Base-by-base conservation (phyloP, 768 basidiomycete genomes). In the Mycena kentingensis region DNA sequence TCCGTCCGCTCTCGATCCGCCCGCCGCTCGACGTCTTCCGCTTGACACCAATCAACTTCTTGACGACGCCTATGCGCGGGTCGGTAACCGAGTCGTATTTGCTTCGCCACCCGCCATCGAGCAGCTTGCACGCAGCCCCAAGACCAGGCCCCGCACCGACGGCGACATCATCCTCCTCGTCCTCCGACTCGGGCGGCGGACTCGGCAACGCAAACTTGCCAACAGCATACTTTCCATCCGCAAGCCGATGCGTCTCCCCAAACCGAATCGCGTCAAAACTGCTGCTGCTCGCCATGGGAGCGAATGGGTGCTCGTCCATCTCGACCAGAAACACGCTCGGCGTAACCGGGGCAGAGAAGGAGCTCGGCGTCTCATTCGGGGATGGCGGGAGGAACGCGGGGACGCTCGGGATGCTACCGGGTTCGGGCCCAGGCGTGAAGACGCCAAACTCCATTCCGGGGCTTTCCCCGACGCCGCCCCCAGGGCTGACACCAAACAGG, bases 211-310 rank as follows among this genome's bases (percentile, higher is more conserved):
- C 72, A 57, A 91, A 93, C 66, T 92, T 92, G 26, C 90, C 90
- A 22, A 76, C 59, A 1, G 73, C 71, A 61, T 93, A 92, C 69
- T 93, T 93, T 10, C 82, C 82, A 63, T 93, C 90, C 13, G 82
- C 74, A 13, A 74, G 58, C 16, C 78, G 75, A 63, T 91, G 86
- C 37, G 77, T 80, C 10, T 74, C 66, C 0, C 85, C 80, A 54
- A 93, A 92, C 0, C 85, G 82, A 22, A 93, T 88, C 0, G 90
- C 83, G 31, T 90, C 87, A 54, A 90, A 93, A 57, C 55, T 58
- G 34, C 34, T 38, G 31, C 35, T 52, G 7, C 32, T 21, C 42
- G 34, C 48, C 13, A 65, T 64, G 13, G 63, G 65, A 11, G 57
- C 60, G 3, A 67, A 56, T 8, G 60, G 44, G n/a, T 57, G 49